phyloP scores from a whole-genome alignment of 441 rosid species.

The Codiaeum variegatum region DNA sequence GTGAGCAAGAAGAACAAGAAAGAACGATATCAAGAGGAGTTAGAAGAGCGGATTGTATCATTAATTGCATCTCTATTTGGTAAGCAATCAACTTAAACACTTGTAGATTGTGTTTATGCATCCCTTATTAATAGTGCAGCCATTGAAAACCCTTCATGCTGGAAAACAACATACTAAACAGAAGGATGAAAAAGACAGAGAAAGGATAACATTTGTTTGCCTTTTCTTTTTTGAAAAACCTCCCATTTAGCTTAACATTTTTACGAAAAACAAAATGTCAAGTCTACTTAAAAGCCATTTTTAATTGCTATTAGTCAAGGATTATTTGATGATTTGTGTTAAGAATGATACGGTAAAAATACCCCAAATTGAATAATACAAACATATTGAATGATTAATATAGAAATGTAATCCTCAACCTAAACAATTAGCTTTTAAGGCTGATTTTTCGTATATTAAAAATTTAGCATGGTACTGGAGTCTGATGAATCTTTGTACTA shows the following conservation, averaged over 20 bases:
- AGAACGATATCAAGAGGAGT: constrained; percentile 80
- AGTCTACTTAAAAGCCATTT: neutral
- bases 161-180: neutral
- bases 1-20: constrained; percentile 76
- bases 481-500: too few relatives aligned
- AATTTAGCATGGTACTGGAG: too few relatives aligned
- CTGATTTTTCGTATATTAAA: too few relatives aligned
- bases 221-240: neutral
- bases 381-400: too few relatives aligned
- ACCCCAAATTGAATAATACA: too few relatives aligned
- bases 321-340: too few relatives aligned
- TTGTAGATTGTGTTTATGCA: neutral
- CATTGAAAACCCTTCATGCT: neutral
- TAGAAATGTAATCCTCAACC: too few relatives aligned
- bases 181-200: neutral
- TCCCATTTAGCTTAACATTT: neutral
- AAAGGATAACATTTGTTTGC: neutral
- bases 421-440: too few relatives aligned
- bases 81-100: constrained; percentile 51
- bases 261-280: neutral
- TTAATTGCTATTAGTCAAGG: neutral
- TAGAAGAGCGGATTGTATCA: constrained; percentile 82
- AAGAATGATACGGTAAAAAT: too few relatives aligned
- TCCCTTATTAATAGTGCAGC: neutral
- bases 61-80: constrained; percentile 86